Base-by-base conservation (phyloP, 169 alveolate species). In the Besnoitia besnoiti region DNA sequence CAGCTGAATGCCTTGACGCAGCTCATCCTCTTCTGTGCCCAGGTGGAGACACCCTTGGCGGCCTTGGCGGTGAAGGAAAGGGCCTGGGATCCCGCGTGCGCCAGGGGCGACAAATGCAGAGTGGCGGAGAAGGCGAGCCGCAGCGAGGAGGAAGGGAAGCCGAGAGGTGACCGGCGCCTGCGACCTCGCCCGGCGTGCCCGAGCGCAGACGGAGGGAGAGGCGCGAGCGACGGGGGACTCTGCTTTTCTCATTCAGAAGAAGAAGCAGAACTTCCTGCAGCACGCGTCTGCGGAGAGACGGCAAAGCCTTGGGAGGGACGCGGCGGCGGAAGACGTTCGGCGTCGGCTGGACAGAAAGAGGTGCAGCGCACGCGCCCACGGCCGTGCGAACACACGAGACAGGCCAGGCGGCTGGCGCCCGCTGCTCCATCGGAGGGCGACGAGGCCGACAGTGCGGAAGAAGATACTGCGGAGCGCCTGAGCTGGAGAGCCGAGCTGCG, bases 1-100 rank as follows among this genome's bases (percentile, higher is more conserved):
- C 87, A 77, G 59, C 61, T 77, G 50, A 77, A 77, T 77, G 87
- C 87, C 8, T 21, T 77, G 40, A 77, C 87, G 40, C 87, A 77
- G 49, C 87, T 77, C 42, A 55, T 77, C 39, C 87, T 77, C 40
- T 42, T 77, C 59, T 77, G 87, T 35, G 87, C 87, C 0, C 87
- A 44, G 30, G 87, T 35, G 42, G 87, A 77, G 35, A 42, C 87
- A 0, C 87, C 37, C 35, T 30, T 77, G 3, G 39, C 44, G 24
- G 46, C 67, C n/a, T n/a, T 55, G 33, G 67, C 67, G 30, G 1
- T n/a, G n/a, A n/a, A 21, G 30, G 30, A 19, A 3, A n/a, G n/a
- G 67, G 30, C 67, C 24, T 16, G 16, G 59, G 16, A 16, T 10
- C 7, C 16, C 59, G 59, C 59, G 16, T 49, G 59, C 16, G n/a